These are phyloP conservation scores for Singerocomus inundabilis DNA, from an alignment of 1,284 basidiomycete genomes.

Conservation along the genomic window DNA sequence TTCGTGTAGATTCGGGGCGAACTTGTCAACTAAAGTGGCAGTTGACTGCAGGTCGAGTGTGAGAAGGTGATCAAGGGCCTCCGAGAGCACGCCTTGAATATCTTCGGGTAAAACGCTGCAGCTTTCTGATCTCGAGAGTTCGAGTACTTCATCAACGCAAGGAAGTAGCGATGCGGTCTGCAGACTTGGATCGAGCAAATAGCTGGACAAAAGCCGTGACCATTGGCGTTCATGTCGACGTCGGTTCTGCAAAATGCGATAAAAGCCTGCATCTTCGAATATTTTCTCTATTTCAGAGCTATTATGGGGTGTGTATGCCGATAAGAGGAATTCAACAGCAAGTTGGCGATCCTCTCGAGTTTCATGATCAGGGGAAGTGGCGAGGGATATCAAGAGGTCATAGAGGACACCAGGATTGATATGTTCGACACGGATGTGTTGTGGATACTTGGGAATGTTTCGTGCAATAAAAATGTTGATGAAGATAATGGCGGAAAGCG, in stretches of 20 bases:
- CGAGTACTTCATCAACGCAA: conserved; percentile 64
- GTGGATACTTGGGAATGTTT: conserved; percentile 95
- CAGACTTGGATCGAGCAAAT: conserved; percentile 73
- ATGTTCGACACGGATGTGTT: conserved; percentile 60
- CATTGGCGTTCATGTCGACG: conserved; percentile 78
- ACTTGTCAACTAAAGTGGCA: conserved; percentile 72
- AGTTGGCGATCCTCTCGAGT: conserved; percentile 94
- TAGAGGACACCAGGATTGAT: conserved; percentile 56
- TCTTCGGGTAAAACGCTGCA: conserved; percentile 48
- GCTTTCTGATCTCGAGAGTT: conserved; percentile 42
- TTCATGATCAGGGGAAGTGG: conserved; percentile 62
- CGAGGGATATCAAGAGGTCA: conserved; percentile 75
- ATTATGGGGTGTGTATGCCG: conserved; percentile 84
- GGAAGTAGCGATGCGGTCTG: conserved; percentile 62
- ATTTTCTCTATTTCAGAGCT: conserved; percentile 63
- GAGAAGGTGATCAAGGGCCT: conserved; percentile 65
- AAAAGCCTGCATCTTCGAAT: conserved; percentile 87
- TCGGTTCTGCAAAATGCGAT: conserved; percentile 82
- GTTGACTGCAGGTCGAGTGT: conserved; percentile 63
- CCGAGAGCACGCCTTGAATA: conserved; percentile 49
- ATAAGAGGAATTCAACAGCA: conserved; percentile 93
- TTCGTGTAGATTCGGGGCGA: conserved; percentile 64
- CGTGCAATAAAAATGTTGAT: conserved; percentile 95
- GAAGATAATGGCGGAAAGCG: conserved; percentile 72
- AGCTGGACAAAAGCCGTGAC: conserved; percentile 70